phyloP scores from a whole-genome alignment of 2,329 filamentous ascomycete species.

The Fusarium falciforme region DNA sequence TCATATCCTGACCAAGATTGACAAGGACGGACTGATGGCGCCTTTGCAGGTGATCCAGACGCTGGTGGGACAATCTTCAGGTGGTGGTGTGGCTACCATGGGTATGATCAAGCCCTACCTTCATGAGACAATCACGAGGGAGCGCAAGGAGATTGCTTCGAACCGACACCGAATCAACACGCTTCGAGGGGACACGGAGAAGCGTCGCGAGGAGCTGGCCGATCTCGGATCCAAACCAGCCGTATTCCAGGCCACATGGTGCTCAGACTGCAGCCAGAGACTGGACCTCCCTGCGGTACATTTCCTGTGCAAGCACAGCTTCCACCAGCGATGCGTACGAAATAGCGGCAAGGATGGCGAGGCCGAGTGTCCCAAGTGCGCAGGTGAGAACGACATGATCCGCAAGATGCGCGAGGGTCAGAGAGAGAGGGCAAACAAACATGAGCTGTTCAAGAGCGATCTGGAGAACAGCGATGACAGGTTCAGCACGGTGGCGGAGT shows the following conservation, averaged over 20 bases:
- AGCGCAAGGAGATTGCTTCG: slow-evolving; percentile 83
- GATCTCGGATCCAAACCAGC: slow-evolving; percentile 83
- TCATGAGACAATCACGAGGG: slow-evolving; percentile 86
- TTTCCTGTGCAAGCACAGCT: slow-evolving; percentile 96
- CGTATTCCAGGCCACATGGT: slow-evolving; percentile 91
- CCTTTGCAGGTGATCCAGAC: slow-evolving; percentile 97
- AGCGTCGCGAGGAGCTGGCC: slow-evolving; percentile 81
- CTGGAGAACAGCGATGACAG: slow-evolving; percentile 81
- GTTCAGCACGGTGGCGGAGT: slow-evolving; percentile 92
- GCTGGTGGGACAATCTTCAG: slow-evolving; percentile 70
- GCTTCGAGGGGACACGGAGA: slow-evolving; percentile 85
- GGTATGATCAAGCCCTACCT: slow-evolving; percentile 97
- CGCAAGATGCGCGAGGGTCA: slow-evolving; percentile 88
- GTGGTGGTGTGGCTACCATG: slow-evolving; percentile 84
- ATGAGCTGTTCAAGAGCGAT: slow-evolving; percentile 89
- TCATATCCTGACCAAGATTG: slow-evolving; percentile 84
- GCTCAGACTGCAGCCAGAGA: slow-evolving; percentile 80
- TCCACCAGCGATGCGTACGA: slow-evolving; percentile 88
- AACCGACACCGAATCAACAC: slow-evolving; percentile 86
- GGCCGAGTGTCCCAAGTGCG: slow-evolving; percentile 88
- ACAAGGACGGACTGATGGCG: slow-evolving; percentile 91
- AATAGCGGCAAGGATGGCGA: slow-evolving; percentile 65
- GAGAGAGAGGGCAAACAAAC: slow-evolving; percentile 84
- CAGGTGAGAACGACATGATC: slow-evolving; percentile 86
- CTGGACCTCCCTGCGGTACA: slow-evolving; percentile 93